Evolutionary conservation across 2,329 filamentous ascomycete genomes (phyloP).

Genomic region (Colletotrichum lindemuthianum): DNA sequence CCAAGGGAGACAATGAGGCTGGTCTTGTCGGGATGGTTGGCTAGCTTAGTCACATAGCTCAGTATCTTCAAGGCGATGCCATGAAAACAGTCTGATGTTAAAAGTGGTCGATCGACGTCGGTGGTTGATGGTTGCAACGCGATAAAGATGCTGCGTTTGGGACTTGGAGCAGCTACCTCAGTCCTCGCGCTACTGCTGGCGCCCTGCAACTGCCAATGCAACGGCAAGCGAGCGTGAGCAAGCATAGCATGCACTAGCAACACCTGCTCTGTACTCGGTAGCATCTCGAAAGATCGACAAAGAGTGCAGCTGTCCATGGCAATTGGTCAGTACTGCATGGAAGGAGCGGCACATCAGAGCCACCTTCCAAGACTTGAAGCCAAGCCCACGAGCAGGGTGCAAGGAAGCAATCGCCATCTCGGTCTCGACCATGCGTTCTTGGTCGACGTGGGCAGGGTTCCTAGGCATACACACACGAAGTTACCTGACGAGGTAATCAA

Average conservation of each 20-base stretch:
- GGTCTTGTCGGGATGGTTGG: no score
- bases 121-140: no score
- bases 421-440: slow-evolving; percentile 27
- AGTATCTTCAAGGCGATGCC: no score
- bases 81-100: no score
- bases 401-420: slow-evolving; percentile 19
- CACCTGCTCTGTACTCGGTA: neutral
- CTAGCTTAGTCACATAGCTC: no score
- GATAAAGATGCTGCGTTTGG: slow-evolving; percentile 4
- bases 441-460: slow-evolving; percentile 14
- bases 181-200: slow-evolving; percentile 8
- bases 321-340: slow-evolving; percentile 24
- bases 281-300: slow-evolving; percentile 33
- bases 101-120: no score
- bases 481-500: no score
- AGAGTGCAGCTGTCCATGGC: slow-evolving; percentile 3
- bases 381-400: slow-evolving; percentile 29
- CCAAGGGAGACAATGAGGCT: no score
- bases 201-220: slow-evolving; percentile 29
- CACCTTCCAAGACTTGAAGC: slow-evolving; percentile 30
- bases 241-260: neutral
- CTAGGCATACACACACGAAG: no score
- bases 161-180: slow-evolving; percentile 4
- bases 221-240: neutral
- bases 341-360: slow-evolving; percentile 35